Conservation (phyloP, 140 eudicot species). For the Bidens hawaiensis region DNA sequence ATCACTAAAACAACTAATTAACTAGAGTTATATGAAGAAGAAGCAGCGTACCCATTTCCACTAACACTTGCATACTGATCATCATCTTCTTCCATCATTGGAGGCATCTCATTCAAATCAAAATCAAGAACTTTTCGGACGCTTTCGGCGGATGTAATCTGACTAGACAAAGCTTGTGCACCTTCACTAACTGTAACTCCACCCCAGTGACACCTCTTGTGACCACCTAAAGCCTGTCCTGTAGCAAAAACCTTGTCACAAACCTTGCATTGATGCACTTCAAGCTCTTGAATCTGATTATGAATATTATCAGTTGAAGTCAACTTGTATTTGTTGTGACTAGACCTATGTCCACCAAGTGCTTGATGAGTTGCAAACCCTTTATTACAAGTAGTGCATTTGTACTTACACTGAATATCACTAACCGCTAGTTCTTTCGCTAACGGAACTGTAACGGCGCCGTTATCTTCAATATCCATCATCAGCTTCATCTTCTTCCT, state of each 20-base stretch:
- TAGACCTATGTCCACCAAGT: constrained; percentile 75
- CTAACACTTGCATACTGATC: constrained; percentile 1
- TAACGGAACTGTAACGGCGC: too few species aligned
- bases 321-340: constrained; percentile 55
- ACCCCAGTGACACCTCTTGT: constrained; percentile 53
- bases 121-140: constrained; percentile 27
- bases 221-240: constrained; percentile 63
- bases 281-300: constrained; percentile 7
- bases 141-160: constrained; percentile 20
- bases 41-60: constrained; percentile 28
- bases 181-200: constrained; percentile 9
- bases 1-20: not conserved
- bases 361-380: constrained; percentile 58
- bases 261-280: constrained; percentile 36
- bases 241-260: constrained; percentile 45
- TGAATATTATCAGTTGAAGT: not conserved
- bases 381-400: constrained; percentile 50
- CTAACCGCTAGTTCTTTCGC: too few species aligned
- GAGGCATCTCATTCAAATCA: constrained; percentile 51
- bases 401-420: too few species aligned
- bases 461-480: too few species aligned
- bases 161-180: constrained; percentile 25
- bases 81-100: constrained; percentile 30
- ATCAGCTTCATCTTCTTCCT: constrained; percentile 37
- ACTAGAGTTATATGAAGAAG: constrained; percentile 40